Percentiles rank a stretch among this genome's conserved stretches.
These are phyloP conservation scores for Boletus mariae DNA, from an alignment of 1,284 basidiomycete species.

Conservation along the genomic window DNA sequence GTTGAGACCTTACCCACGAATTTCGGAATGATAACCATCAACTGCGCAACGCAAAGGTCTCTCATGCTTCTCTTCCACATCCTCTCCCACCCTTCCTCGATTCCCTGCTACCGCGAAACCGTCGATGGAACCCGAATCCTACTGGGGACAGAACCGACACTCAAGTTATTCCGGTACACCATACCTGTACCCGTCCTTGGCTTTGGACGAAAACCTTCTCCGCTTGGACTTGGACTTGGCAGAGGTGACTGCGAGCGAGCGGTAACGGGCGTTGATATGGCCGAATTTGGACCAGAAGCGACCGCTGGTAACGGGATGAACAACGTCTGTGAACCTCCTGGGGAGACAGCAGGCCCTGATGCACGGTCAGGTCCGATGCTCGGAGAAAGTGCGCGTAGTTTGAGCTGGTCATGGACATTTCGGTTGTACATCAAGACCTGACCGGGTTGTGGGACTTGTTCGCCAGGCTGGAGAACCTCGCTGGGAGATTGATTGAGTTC, in stretches of 20 bases:
- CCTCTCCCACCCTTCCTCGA: background rate
- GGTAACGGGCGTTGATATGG: constrained; percentile 11
- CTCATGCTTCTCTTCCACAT: constrained; percentile 1
- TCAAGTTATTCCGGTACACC: constrained; percentile 48
- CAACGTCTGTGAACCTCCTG: constrained; percentile 24
- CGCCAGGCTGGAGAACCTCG: constrained; percentile 32
- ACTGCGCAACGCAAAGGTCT: background rate
- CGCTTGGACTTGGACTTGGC: constrained; percentile 22
- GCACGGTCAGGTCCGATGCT: constrained; percentile 9
- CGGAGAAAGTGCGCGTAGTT: constrained; percentile 22
- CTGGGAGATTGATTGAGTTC: constrained; percentile 11
- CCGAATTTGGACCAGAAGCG: constrained; percentile 14
- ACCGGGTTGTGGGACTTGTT: constrained; percentile 29
- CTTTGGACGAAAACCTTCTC: constrained; percentile 41
- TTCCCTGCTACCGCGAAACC: constrained; percentile 14
- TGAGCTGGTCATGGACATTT: constrained; percentile 39
- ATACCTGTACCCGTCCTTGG: constrained; percentile 69
- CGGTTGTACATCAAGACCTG: constrained; percentile 37
- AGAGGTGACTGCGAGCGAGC: constrained; percentile 22
- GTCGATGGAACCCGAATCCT: constrained; percentile 24
- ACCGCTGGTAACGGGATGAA: constrained; percentile 30
- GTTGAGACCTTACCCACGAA: constrained; percentile 5
- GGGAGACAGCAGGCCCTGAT: constrained; percentile 10
- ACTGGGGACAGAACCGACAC: constrained; percentile 10
- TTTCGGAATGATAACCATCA: constrained; percentile 7